Evolutionary conservation across 495 filamentous ascomycete genomes (phyloP), one percentile per base, ranked within the genome.

Genomic region (Talaromyces liani): DNA sequence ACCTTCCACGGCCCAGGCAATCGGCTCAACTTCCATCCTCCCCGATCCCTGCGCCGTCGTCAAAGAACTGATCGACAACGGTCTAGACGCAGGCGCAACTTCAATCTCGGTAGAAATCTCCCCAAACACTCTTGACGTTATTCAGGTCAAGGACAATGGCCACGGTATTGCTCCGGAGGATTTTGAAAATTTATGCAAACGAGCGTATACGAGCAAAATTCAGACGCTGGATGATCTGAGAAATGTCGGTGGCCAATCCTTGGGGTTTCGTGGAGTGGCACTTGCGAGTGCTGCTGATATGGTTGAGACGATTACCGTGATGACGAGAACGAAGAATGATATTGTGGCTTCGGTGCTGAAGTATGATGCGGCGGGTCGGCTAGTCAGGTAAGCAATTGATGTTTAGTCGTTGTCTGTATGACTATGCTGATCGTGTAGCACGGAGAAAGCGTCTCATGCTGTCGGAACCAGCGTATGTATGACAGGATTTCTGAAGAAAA

Each of bases 21-120:
- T 97, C 58, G 87, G 89, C 60, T 90, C 92, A 7, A 77, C 86
- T 22, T 85, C 91, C 65, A 84, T 82, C 62, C 85, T 97, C 65
- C 84, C 87, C 4, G 87, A 91, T 57, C 80, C 93, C 9, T 81
- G 81, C 60, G 85, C 86, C 6, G 78, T 97, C 16, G 83, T 95
- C 60, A 98, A 98, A 72, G 94, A 98, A 70, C 84, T 98, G 9
- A 69, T 98, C 34, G 94, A 98, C 64, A 98, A 98, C 72, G 85
- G 91, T 20, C 79, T 98, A 8, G 94, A 98, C 72, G 90, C 93
- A 4, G 81, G 82, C 25, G 89, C 93, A 5, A 86, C 88, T 2
- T 84, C 84, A 0, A 79, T 98, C 41, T 80, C 85, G 31, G 77
- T 98, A 34, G 81, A 93, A 62, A 79, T 96, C 29, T 88, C 91